A percentile compares a stretch with the other conserved stretches of the same genome.
These are phyloP conservation scores for Cochlearia excelsa DNA, from an alignment of 345 rosid genomes.

Conservation along the genomic window DNA sequence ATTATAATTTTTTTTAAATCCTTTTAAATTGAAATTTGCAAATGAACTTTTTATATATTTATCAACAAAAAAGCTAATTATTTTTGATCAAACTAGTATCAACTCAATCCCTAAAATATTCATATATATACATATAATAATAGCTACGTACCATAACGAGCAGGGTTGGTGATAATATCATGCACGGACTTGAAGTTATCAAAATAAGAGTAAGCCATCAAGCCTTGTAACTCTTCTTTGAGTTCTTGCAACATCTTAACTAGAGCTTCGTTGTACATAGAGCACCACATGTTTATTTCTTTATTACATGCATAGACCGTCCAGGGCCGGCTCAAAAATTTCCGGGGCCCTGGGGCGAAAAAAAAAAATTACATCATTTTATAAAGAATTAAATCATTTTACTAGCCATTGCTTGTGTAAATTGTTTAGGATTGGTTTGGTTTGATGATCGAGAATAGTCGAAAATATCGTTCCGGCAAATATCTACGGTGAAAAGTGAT, in stretches of 20 bases:
- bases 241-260: conserved; percentile 36
- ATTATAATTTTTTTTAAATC: no score
- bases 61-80: no score
- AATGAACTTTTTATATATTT: no score
- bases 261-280: conserved; percentile 41
- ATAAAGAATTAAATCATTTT: neutral
- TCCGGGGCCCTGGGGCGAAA: no score
- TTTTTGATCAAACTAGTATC: no score
- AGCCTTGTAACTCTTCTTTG: conserved; percentile 36
- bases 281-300: conserved; percentile 32
- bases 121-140: no score
- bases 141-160: conserved; percentile 38
- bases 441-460: conserved; percentile 37
- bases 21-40: no score
- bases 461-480: conserved; percentile 56
- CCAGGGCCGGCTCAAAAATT: no score
- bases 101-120: no score
- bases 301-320: conserved; percentile 40
- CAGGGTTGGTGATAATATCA: conserved; percentile 39
- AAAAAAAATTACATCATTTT: no score
- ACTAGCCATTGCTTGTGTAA: conserved; percentile 34
- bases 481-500: conserved; percentile 41
- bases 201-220: conserved; percentile 45
- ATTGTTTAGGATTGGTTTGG: conserved; percentile 38
- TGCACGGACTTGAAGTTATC: conserved; percentile 41